phyloP scores from a whole-genome alignment of 2,329 filamentous ascomycete species.

The Fusarium irregulare region DNA sequence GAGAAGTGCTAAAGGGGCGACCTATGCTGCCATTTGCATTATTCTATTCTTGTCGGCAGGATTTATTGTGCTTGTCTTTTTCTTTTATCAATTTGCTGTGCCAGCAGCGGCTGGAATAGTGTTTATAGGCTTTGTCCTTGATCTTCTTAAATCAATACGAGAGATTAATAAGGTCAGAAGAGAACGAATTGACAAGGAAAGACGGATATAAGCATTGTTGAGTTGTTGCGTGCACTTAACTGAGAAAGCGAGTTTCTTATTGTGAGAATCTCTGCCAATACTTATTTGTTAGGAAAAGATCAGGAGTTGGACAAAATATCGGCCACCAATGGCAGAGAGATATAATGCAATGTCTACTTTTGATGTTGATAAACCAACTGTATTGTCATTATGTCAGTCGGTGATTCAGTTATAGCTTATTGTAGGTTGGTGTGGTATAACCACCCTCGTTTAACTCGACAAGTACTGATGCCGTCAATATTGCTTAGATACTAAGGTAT shows the following conservation, averaged over 20 bases:
- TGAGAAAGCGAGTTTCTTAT: not conserved
- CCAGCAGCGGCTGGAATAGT: constrained; percentile 5
- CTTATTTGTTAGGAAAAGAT: not conserved
- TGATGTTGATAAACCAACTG: not conserved
- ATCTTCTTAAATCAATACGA: not conserved
- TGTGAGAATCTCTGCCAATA: not conserved
- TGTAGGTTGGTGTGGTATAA: not conserved
- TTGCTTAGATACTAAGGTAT: not conserved
- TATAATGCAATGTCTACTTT: not conserved
- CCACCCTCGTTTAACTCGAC: not conserved
- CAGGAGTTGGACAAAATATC: not conserved
- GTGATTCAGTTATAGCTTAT: not conserved
- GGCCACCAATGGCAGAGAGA: not conserved
- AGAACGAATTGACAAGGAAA: constrained; percentile 4
- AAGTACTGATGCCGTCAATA: not conserved
- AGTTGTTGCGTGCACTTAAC: not conserved
- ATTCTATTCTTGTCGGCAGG: constrained; percentile 4
- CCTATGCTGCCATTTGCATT: constrained; percentile 1
- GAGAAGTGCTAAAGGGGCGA: not conserved
- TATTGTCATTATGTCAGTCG: not conserved
- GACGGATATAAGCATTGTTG: not conserved
- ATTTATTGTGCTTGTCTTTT: constrained; percentile 1
- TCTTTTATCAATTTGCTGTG: constrained; percentile 15
- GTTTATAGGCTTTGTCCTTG: not conserved
- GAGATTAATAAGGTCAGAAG: not conserved